Percentiles rank a stretch among this genome's conserved stretches.
phyloP scores from a whole-genome alignment of 208 protist species.

The Acanthamoeba triangularis region DNA sequence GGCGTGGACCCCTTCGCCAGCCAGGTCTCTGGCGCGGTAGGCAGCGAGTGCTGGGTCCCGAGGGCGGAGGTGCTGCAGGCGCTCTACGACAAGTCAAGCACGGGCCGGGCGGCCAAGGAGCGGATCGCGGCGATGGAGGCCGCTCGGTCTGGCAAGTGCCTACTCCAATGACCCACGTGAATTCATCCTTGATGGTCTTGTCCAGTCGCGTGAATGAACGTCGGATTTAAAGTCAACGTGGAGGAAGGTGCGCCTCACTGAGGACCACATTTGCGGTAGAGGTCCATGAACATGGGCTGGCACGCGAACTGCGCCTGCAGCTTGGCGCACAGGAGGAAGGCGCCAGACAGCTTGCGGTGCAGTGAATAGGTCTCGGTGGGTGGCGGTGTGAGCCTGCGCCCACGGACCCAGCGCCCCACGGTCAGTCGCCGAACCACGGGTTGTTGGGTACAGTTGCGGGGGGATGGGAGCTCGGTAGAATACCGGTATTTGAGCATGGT shows the following conservation, averaged over 20 bases:
- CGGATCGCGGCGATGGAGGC: background rate
- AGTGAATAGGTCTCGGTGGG: slow-evolving; percentile 97
- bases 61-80: background rate
- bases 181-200: no score
- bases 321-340: slow-evolving; percentile 96
- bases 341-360: slow-evolving; percentile 96
- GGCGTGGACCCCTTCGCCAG: background rate
- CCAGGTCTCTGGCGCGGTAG: background rate
- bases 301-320: slow-evolving; percentile 93
- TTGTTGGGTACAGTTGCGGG: background rate
- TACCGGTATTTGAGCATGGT: slow-evolving; percentile 80
- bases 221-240: no score
- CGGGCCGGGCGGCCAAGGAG: background rate
- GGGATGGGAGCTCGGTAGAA: no score
- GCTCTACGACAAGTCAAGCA: background rate
- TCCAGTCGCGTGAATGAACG: no score
- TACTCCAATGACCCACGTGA: background rate
- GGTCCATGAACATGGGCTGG: slow-evolving; percentile 88
- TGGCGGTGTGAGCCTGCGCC: slow-evolving; percentile 89
- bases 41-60: background rate
- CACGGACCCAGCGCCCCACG: background rate
- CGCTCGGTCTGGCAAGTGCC: background rate
- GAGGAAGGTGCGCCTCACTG: background rate
- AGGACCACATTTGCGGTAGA: slow-evolving; percentile 26
- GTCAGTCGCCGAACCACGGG: background rate